These are phyloP conservation scores for Zygosaccharomyces kombuchaensis DNA, from an alignment of 805 yeast genomes.

Conservation along the genomic window DNA sequence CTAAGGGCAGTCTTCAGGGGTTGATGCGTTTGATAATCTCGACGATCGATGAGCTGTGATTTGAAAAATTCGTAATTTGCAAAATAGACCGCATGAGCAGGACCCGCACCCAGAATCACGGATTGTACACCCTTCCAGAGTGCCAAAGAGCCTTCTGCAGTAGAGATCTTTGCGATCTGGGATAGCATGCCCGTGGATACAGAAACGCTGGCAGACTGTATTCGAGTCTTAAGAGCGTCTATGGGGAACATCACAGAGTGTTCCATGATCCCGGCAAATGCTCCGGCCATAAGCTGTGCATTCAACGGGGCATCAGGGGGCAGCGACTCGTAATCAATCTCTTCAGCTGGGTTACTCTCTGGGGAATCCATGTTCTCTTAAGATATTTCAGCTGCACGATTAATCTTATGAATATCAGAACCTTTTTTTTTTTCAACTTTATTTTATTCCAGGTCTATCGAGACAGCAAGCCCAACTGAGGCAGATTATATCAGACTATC, in stretches of 20 bases:
- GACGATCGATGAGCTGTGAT: slow-evolving; percentile 34
- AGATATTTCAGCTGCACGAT: background rate
- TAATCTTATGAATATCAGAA: background rate
- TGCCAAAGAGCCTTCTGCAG: slow-evolving; percentile 82
- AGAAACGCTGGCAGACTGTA: slow-evolving; percentile 53
- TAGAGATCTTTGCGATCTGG: slow-evolving; percentile 69
- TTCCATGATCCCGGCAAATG: slow-evolving; percentile 99
- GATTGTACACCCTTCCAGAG: slow-evolving; percentile 93
- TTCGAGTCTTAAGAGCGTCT: slow-evolving; percentile 92
- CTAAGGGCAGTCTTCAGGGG: slow-evolving; percentile 81
- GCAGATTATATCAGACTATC: background rate
- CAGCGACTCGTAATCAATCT: slow-evolving; percentile 84
- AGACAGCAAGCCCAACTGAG: background rate
- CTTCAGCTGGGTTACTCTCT: slow-evolving; percentile 32
- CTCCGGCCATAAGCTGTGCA: slow-evolving; percentile 88
- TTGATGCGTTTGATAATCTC: slow-evolving; percentile 44
- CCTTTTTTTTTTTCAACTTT: background rate
- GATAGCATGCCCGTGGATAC: slow-evolving; percentile 43
- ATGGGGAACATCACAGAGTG: slow-evolving; percentile 96
- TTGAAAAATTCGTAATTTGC: slow-evolving; percentile 83
- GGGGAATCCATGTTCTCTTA: slow-evolving; percentile 11
- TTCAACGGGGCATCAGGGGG: slow-evolving; percentile 80
- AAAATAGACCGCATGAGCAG: slow-evolving; percentile 96
- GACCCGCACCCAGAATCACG: slow-evolving; percentile 96
- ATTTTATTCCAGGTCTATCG: background rate